phyloP scores from a whole-genome alignment of 1,284 basidiomycete species.

The Cutaneotrichosporon curvatum region DNA sequence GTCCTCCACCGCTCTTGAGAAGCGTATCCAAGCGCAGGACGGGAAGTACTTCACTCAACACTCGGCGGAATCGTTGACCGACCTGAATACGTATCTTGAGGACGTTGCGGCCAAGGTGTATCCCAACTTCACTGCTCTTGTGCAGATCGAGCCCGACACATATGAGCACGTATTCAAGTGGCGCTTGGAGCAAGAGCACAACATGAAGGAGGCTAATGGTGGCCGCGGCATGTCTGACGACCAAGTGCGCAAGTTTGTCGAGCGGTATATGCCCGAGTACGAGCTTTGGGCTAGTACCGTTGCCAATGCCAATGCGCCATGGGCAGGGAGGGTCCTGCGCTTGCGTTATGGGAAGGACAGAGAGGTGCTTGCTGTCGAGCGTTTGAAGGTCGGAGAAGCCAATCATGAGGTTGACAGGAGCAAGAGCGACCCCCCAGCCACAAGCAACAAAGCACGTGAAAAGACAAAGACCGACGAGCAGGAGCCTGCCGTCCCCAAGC shows the following conservation, averaged over 20 bases:
- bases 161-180: conserved; percentile 50
- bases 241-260: conserved; percentile 60
- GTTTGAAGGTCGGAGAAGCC: background rate
- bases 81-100: conserved; percentile 28
- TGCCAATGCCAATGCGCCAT: conserved; percentile 16
- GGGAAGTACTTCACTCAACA: conserved; percentile 26
- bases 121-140: conserved; percentile 23
- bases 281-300: conserved; percentile 23
- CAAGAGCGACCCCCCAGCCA: background rate
- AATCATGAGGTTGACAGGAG: background rate
- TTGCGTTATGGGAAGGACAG: conserved; percentile 30
- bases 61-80: conserved; percentile 17
- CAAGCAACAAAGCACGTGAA: too few species aligned
- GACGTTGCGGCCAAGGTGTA: conserved; percentile 25
- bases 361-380: conserved; percentile 25
- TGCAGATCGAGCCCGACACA: conserved; percentile 30
- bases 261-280: conserved; percentile 40
- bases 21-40: conserved; percentile 30
- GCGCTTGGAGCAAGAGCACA: conserved; percentile 77
- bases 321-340: conserved; percentile 28
- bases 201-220: conserved; percentile 75
- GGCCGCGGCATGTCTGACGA: conserved; percentile 81
- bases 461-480: too few species aligned
- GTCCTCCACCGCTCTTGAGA: conserved; percentile 36
- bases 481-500: background rate